A percentile compares a stretch with the other conserved stretches of the same genome.
Evolutionary conservation across 139 green algal genomes (phyloP).

Genomic region (Coccomyxa sp.): DNA sequence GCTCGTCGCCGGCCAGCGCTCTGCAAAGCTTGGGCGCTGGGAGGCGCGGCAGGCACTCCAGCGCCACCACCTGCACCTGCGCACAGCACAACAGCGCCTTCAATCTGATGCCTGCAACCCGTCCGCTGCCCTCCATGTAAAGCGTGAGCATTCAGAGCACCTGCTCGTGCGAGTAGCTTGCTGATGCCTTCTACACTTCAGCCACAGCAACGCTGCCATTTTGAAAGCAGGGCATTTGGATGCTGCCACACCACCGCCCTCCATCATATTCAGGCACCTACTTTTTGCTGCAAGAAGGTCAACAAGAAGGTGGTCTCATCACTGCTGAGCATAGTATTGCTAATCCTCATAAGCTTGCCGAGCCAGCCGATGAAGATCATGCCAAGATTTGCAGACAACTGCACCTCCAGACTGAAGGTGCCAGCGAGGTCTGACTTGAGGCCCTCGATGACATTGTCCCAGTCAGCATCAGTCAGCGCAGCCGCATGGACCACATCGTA

Average conservation of each 20-base stretch:
- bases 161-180: too few relatives aligned
- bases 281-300: too few relatives aligned
- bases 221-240: not conserved
- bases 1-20: conserved; percentile 7
- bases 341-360: not conserved
- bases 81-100: not conserved
- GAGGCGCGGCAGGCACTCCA: conserved; percentile 6
- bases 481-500: conserved; percentile 20
- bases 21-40: conserved; percentile 1
- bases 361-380: not conserved
- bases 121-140: too few relatives aligned
- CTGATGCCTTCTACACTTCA: too few relatives aligned
- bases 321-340: too few relatives aligned
- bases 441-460: conserved; percentile 11
- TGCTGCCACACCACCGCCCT: too few relatives aligned
- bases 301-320: too few relatives aligned
- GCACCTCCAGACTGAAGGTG: conserved; percentile 12
- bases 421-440: conserved; percentile 13
- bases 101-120: not conserved
- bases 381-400: not conserved
- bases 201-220: too few relatives aligned
- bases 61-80: conserved; percentile 16
- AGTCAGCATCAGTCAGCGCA: conserved; percentile 7
- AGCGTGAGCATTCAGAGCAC: too few relatives aligned
- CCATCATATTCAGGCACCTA: too few relatives aligned